These are phyloP conservation scores for Cryphonectria carpinicola DNA, from an alignment of 2,329 filamentous ascomycete genomes.

Conservation along the genomic window DNA sequence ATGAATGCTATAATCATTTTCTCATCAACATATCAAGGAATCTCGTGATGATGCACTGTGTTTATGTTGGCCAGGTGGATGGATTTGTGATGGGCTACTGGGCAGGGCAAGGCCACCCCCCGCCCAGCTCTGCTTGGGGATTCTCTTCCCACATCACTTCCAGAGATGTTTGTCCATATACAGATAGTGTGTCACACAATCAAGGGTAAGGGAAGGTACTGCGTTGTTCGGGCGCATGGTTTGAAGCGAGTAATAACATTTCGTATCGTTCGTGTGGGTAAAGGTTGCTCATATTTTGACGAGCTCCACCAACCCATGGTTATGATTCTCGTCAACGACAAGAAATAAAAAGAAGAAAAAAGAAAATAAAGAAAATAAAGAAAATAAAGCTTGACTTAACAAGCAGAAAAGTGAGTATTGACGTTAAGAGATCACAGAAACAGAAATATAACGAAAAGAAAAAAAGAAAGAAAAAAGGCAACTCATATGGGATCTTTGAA, in stretches of 20 bases:
- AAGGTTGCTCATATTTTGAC: too few relatives aligned
- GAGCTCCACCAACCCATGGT: too few relatives aligned
- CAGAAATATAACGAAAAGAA: background rate
- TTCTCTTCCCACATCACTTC: background rate
- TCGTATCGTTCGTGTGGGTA: too few relatives aligned
- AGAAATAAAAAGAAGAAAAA: too few relatives aligned
- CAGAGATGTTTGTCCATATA: background rate
- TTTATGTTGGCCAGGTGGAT: background rate
- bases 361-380: too few relatives aligned
- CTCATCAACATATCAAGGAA: background rate
- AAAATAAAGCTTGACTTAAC: too few relatives aligned
- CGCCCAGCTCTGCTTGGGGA: background rate
- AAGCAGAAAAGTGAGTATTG: too few relatives aligned
- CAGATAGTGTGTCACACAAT: background rate
- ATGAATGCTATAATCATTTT: constrained; percentile 9
- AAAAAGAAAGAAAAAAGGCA: background rate
- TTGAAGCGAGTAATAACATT: too few relatives aligned
- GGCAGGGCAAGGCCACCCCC: background rate
- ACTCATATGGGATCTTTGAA: background rate
- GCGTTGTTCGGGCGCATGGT: too few relatives aligned
- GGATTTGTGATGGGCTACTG: background rate
- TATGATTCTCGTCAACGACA: too few relatives aligned
- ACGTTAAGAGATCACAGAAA: background rate
- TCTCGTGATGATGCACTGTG: background rate
- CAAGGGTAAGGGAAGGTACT: too few relatives aligned